Evolutionary conservation across 352 stramenopile genomes (phyloP), one percentile per base, ranked within the genome.

Genomic region (Phytophthora capsici): DNA sequence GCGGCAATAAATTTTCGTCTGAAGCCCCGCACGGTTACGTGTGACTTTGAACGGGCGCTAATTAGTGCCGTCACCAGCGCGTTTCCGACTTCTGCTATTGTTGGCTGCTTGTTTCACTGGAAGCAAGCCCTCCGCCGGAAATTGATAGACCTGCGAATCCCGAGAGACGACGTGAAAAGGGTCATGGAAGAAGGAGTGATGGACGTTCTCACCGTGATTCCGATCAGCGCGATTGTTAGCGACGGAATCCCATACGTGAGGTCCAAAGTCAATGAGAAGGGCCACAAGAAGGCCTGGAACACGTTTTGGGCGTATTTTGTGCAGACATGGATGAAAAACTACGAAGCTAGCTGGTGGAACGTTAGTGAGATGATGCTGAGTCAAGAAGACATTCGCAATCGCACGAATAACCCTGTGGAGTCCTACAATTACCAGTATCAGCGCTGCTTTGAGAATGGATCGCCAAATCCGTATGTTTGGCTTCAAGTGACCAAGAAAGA

Each of bases 321-420:
- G 1, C 17, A 40, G 14, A 64, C 46, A 1, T 44, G 44, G 36
- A 43, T 52, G 25, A 51, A 47, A 37, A 36, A 14, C 2, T 57
- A 46, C 30, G 6, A 41, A 5, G 25, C 46, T 3, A 51, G 7
- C 13, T 49, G 7, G 7, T 55, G 55, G 55, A 63, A 63, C n/a
- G 23, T 63, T 13, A 38, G 17, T 12, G 25, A 22, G 17, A 56
- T 64, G 44, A 44, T 57, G 10, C 9, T 17, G 3, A 45, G 5
- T 3, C 3, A 16, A 1, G 46, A 25, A 9, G n/a, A 37, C 9
- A 56, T 64, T 16, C n/a, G 8, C 1, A 57, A 52, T 12, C 20
- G 57, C 6, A 64, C 56, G 0, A 63, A 50, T 25, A 63, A 63
- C 12, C 57, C 57, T 1, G 10, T 64, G 1, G 46, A 44, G 23